Conservation (phyloP, 805 yeast genomes). For the Saccharomycopsis javanensis region DNA sequence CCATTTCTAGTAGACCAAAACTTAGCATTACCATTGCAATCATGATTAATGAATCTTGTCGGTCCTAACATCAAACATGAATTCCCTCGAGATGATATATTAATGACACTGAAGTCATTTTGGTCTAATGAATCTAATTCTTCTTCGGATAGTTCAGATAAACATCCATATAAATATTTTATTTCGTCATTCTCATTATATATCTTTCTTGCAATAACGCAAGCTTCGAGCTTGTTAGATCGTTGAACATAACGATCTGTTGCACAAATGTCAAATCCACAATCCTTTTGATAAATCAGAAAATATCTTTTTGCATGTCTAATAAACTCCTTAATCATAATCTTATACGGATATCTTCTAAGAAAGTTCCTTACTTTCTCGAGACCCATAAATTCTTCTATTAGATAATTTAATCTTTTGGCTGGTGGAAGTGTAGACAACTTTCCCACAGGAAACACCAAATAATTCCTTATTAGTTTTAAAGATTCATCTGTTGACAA, state of each 20-base stretch:
- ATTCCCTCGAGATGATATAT: slow-evolving; percentile 27
- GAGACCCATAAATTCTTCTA: slow-evolving; percentile 23
- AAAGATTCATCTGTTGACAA: slow-evolving; percentile 10
- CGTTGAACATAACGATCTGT: slow-evolving; percentile 31
- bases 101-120: slow-evolving; percentile 36
- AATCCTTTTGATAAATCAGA: slow-evolving; percentile 27
- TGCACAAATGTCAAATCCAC: slow-evolving; percentile 34
- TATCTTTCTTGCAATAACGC: slow-evolving; percentile 30
- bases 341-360: slow-evolving; percentile 20
- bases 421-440: slow-evolving; percentile 1
- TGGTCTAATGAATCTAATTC: slow-evolving; percentile 28
- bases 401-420: slow-evolving; percentile 21
- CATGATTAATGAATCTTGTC: slow-evolving; percentile 38
- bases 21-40: slow-evolving; percentile 35
- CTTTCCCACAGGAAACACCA: slow-evolving; percentile 9
- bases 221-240: slow-evolving; percentile 24
- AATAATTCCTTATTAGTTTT: slow-evolving; percentile 11
- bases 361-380: slow-evolving; percentile 25
- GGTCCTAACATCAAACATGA: slow-evolving; percentile 40
- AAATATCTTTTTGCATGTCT: slow-evolving; percentile 31
- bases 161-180: slow-evolving; percentile 29
- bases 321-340: slow-evolving; percentile 26
- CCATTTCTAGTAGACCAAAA: slow-evolving; percentile 26
- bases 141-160: slow-evolving; percentile 28
- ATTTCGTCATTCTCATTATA: slow-evolving; percentile 28